Percentiles rank a stretch among this genome's conserved stretches.
phyloP scores from a whole-genome alignment of 208 protist species.

The Leishmania gerbilli region DNA sequence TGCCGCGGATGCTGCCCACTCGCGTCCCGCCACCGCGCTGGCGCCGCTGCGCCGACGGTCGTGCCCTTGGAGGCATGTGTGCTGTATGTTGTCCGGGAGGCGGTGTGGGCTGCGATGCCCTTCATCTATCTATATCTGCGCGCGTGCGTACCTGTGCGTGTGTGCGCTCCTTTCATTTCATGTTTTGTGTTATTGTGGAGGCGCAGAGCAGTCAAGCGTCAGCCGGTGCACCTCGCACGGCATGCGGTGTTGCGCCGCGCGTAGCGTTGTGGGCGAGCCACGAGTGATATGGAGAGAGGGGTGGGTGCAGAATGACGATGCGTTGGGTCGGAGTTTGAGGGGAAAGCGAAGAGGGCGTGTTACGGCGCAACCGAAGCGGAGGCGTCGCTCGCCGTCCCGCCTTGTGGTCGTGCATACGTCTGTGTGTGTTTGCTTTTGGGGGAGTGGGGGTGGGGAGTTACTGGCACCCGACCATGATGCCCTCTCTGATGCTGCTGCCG shows the following conservation, averaged over 20 bases:
- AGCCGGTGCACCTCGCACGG: background rate
- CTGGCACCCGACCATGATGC: background rate
- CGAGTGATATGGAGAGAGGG: background rate
- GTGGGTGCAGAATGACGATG: background rate
- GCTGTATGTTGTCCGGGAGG: background rate
- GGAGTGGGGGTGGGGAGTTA: background rate
- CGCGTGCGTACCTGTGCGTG: background rate
- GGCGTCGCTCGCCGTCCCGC: background rate
- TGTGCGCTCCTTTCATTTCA: too few relatives aligned
- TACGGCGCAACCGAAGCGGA: background rate
- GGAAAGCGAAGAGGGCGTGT: background rate
- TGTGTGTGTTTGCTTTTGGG: background rate
- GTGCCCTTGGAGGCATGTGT: background rate
- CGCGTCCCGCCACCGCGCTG: background rate
- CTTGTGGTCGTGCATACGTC: background rate
- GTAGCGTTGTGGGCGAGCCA: background rate
- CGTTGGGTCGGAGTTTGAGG: background rate
- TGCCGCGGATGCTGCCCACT: background rate
- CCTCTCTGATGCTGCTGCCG: background rate
- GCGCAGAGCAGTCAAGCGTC: background rate
- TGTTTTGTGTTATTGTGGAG: background rate
- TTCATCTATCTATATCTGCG: background rate
- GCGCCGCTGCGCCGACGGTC: background rate
- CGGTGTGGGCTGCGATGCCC: background rate
- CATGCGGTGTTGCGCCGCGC: background rate